Conservation (phyloP, 2,329 filamentous ascomycete genomes). For the Pyricularia pennisetigena region DNA sequence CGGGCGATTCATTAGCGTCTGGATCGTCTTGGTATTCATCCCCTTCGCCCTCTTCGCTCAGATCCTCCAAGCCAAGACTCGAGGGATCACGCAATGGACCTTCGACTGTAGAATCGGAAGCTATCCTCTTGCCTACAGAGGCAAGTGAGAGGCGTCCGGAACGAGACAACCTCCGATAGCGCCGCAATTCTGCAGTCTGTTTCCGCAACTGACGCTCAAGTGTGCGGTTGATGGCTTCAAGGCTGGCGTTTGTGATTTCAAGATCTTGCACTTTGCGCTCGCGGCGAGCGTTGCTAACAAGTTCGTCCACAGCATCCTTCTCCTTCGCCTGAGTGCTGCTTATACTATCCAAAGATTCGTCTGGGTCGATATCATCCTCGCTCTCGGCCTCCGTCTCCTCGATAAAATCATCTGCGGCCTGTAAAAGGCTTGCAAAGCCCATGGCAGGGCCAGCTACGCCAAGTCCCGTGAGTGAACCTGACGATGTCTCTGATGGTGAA, state of each 20-base stretch:
- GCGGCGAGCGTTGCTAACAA: slow-evolving; percentile 77
- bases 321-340: slow-evolving; percentile 50
- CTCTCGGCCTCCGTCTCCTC: slow-evolving; percentile 8
- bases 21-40: background rate
- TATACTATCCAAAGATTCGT: slow-evolving; percentile 20
- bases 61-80: slow-evolving; percentile 36
- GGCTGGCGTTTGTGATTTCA: slow-evolving; percentile 91
- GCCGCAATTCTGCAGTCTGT: slow-evolving; percentile 77
- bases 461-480: background rate
- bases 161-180: slow-evolving; percentile 77
- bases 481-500: background rate
- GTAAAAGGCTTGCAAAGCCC: slow-evolving; percentile 44
- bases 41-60: slow-evolving; percentile 31
- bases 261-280: slow-evolving; percentile 94
- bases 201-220: slow-evolving; percentile 86
- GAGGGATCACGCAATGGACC: slow-evolving; percentile 29
- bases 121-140: slow-evolving; percentile 31
- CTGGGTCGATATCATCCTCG: slow-evolving; percentile 19
- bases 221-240: slow-evolving; percentile 90
- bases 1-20: slow-evolving; percentile 28
- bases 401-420: slow-evolving; percentile 41
- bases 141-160: slow-evolving; percentile 62
- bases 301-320: slow-evolving; percentile 52
- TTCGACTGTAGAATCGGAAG: slow-evolving; percentile 31
- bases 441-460: background rate